These are phyloP conservation scores for Lodderomyces beijingensis DNA, from an alignment of 1,139 yeast species.

Conservation along the genomic window DNA sequence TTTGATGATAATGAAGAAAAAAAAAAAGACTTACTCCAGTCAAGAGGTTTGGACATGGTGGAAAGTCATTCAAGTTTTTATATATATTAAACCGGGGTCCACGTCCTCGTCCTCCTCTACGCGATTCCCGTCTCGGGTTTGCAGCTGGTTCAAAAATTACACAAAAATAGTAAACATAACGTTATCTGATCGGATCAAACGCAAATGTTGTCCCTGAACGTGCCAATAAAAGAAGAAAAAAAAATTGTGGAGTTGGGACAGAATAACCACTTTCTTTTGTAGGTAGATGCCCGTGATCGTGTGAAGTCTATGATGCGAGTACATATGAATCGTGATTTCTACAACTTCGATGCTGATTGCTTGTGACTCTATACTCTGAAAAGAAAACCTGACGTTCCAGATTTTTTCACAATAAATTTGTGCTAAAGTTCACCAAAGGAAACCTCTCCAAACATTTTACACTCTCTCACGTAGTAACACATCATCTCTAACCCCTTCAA, in stretches of 20 bases:
- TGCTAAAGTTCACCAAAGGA: too few species aligned
- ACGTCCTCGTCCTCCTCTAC: not conserved
- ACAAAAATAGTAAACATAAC: slow-evolving; percentile 2
- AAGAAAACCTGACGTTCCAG: too few species aligned
- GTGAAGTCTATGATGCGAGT: too few species aligned
- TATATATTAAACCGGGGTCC: not conserved
- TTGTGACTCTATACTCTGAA: too few species aligned
- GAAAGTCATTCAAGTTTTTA: not conserved
- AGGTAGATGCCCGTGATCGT: too few species aligned
- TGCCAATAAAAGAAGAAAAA: not conserved
- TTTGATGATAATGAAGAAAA: not conserved
- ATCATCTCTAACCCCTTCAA: too few species aligned
- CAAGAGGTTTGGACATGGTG: not conserved
- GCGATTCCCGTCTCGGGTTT: slow-evolving; percentile 5
- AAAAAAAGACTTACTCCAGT: not conserved
- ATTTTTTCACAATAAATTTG: too few species aligned
- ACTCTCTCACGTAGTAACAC: too few species aligned
- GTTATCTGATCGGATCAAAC: slow-evolving; percentile 4
- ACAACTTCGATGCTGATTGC: too few species aligned
- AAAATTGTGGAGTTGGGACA: not conserved
- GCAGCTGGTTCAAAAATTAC: slow-evolving; percentile 1
- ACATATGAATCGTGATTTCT: too few species aligned
- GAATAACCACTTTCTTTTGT: too few species aligned
- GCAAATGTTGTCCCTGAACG: not conserved
- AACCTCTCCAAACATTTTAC: too few species aligned